phyloP scores from a whole-genome alignment of 1,284 basidiomycete genomes.

The Thelephora terrestris region DNA sequence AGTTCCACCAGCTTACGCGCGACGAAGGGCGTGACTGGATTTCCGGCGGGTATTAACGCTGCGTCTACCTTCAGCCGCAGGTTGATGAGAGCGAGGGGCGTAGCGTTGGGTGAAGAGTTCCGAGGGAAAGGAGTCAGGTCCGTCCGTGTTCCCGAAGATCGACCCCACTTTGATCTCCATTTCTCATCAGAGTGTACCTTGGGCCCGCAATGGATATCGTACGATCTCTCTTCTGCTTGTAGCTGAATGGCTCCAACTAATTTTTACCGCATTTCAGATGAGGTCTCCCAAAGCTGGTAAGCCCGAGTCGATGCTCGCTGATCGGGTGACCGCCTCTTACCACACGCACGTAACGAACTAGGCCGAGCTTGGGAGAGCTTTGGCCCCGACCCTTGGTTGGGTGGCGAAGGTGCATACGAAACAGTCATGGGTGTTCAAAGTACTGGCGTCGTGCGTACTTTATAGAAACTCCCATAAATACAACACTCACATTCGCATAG shows the following conservation, averaged over 20 bases:
- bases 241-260: neutral
- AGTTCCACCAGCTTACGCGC: slow-evolving; percentile 34
- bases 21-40: slow-evolving; percentile 45
- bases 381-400: slow-evolving; percentile 67
- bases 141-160: slow-evolving; percentile 37
- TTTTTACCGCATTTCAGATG: neutral
- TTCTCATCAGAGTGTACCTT: neutral
- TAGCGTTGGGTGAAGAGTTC: slow-evolving; percentile 72
- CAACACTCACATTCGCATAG: neutral
- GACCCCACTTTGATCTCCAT: neutral
- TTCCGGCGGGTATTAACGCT: slow-evolving; percentile 49
- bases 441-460: slow-evolving; percentile 38
- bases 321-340: neutral
- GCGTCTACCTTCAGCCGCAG: slow-evolving; percentile 53
- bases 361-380: slow-evolving; percentile 79
- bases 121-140: slow-evolving; percentile 73
- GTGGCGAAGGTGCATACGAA: slow-evolving; percentile 63
- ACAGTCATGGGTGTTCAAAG: slow-evolving; percentile 69
- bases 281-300: neutral
- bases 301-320: neutral
- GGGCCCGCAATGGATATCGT: neutral
- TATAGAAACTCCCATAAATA: neutral
- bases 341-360: neutral
- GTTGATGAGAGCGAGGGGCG: slow-evolving; percentile 62
- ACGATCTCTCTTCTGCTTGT: neutral